Conservation (phyloP, 306 rosid genomes). For the Gynostemma pentaphyllum region DNA sequence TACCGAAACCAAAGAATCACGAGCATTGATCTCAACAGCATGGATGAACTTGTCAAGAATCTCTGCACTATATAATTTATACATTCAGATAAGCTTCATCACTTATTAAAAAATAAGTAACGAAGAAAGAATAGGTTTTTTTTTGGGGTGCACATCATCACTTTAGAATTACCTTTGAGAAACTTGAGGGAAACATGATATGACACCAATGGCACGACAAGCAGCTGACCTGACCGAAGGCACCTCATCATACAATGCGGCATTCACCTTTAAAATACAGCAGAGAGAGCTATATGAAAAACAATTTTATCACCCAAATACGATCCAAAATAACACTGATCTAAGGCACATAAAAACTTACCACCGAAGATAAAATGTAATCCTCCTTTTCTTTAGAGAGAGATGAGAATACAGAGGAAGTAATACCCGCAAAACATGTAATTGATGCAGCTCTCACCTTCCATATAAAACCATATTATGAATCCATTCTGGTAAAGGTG, state of each 20-base stretch:
- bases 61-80: constrained; percentile 57
- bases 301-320: constrained; percentile 6
- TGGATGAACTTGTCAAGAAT: constrained; percentile 60
- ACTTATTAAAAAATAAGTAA: background rate
- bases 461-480: constrained; percentile 16
- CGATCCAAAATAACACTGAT: constrained; percentile 3
- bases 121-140: constrained; percentile 12
- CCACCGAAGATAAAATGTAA: constrained; percentile 51
- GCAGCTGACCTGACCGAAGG: constrained; percentile 88
- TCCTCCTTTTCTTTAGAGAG: constrained; percentile 51
- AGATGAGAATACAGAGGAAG: constrained; percentile 67
- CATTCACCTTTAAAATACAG: constrained; percentile 37
- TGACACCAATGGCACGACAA: constrained; percentile 93
- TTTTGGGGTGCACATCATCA: constrained; percentile 15
- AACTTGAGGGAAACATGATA: constrained; percentile 81
- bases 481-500: background rate
- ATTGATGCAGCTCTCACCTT: constrained; percentile 88
- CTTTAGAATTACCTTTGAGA: constrained; percentile 58
- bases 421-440: constrained; percentile 94
- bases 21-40: constrained; percentile 72
- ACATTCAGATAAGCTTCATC: constrained; percentile 10
- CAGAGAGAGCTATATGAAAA: background rate
- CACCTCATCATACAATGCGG: constrained; percentile 46
- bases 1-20: constrained; percentile 59
- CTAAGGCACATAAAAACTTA: constrained; percentile 29